Evolutionary conservation across 495 filamentous ascomycete genomes (phyloP), one percentile per base, ranked within the genome.

Genomic region (Ascodesmis nigricans): DNA sequence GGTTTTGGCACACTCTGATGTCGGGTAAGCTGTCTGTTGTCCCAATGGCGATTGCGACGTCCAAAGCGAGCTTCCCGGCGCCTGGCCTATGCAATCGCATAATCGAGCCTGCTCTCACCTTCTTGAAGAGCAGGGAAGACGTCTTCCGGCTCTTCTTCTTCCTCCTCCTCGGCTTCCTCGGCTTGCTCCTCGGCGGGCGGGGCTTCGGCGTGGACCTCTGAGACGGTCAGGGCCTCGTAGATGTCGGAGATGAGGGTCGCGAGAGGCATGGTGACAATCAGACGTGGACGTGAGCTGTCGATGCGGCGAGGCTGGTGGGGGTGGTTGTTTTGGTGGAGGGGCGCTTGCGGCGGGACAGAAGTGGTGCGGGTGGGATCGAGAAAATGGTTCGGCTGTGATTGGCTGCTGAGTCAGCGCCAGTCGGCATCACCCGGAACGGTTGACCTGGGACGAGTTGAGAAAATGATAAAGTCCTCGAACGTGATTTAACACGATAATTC

Each of bases 91-190:
- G 17, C 24, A 39, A 24, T 31, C 39, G 17, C 24, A 19, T 22
- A 21, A 31, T 28, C 29, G 27, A 32, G 22, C 6, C 18, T 7
- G 14, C 27, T 13, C 76, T 59, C 60, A 93, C 87, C 82, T 64
- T 83, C 80, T 53, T 87, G 75, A 36, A 97, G 56, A 60, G 71
- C 70, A 41, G 81, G 78, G 67, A 90, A 90, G 40, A 69, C 66
- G 53, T 97, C 87, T 44, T 71, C 70, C 31, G 71, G 65, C 64
- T 95, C 84, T 42, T 91, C 79, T 45, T 90, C 82, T 39, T 87
- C 80, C 33, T 84, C 78, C 34, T 78, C 78, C 33, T 78, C 55
- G 22, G 29, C 27, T 31, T 53, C 39, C 28, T 60, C 31, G 37
- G 56, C 58, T 25, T 45, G 13, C 18, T 44, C 37, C 33, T 62